A percentile compares a stretch with the other conserved stretches of the same genome.
Evolutionary conservation across 768 basidiomycete species (phyloP).

Genomic region (Mycena latifolia): DNA sequence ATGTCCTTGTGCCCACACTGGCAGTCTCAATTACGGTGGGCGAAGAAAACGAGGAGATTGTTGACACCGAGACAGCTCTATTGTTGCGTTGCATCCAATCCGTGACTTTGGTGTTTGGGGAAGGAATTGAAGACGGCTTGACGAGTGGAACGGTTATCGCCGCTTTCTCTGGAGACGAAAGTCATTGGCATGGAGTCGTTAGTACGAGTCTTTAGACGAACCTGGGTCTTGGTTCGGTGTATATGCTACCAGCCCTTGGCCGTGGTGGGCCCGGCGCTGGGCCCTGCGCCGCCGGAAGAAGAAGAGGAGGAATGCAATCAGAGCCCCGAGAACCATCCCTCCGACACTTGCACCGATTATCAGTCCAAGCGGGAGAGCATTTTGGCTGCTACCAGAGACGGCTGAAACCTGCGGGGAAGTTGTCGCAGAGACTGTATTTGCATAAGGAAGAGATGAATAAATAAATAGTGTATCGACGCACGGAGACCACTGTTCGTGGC

Average conservation of each 20-base stretch:
- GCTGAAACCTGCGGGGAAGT: background rate
- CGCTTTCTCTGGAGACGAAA: slow-evolving; percentile 11
- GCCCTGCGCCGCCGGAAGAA: slow-evolving; percentile 22
- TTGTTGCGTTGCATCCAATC: slow-evolving; percentile 31
- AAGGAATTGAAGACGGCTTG: background rate
- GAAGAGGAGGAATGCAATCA: slow-evolving; percentile 18
- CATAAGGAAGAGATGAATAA: background rate
- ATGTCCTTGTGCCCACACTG: slow-evolving; percentile 10
- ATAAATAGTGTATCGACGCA: background rate
- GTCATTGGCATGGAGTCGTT: background rate
- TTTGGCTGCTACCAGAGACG: background rate
- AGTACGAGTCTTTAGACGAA: background rate
- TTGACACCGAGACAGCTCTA: slow-evolving; percentile 21
- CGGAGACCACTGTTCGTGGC: slow-evolving; percentile 1
- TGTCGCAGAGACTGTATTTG: slow-evolving; percentile 8
- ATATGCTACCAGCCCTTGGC: background rate
- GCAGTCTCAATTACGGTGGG: slow-evolving; percentile 25
- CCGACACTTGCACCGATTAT: slow-evolving; percentile 26
- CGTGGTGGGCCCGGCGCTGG: slow-evolving; percentile 7
- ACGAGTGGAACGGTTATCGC: background rate
- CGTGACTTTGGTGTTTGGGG: slow-evolving; percentile 12
- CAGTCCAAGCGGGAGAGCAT: slow-evolving; percentile 3
- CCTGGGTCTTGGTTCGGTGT: slow-evolving; percentile 13
- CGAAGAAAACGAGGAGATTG: slow-evolving; percentile 27
- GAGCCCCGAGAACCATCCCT: slow-evolving; percentile 25